Evolutionary conservation across 108 stramenopile genomes (phyloP).

Genomic region (Conticribra weissflogii): DNA sequence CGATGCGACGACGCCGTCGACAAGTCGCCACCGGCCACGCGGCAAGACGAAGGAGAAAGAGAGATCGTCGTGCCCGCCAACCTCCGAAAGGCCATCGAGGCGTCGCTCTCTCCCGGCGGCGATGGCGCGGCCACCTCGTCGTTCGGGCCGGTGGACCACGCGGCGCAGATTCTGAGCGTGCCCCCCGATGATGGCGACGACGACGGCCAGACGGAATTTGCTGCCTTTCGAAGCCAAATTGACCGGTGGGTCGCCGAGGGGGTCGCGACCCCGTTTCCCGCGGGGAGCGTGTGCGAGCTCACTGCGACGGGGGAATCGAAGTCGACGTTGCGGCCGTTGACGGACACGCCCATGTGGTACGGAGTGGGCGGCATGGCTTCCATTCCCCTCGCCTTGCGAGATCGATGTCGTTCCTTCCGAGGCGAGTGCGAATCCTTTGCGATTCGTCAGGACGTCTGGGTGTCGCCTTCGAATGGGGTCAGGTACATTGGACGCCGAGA

Average conservation of each 20-base stretch:
- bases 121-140: conserved; percentile 3
- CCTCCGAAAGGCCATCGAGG: too few relatives aligned
- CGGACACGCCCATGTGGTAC: conserved; percentile 51
- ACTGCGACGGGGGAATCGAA: too few relatives aligned
- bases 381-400: conserved; percentile 53
- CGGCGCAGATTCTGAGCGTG: conserved; percentile 70
- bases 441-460: conserved; percentile 83
- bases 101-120: background rate
- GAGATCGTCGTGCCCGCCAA: background rate
- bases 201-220: conserved; percentile 4
- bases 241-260: conserved; percentile 61
- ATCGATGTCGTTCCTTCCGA: conserved; percentile 20
- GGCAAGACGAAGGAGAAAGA: background rate
- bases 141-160: conserved; percentile 68
- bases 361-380: conserved; percentile 64
- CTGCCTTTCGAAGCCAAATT: conserved; percentile 62
- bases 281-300: conserved; percentile 46
- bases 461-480: conserved; percentile 80
- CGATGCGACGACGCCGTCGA: background rate
- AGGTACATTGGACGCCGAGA: conserved; percentile 57
- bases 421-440: conserved; percentile 17
- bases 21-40: too few relatives aligned
- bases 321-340: background rate
- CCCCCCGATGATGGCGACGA: conserved; percentile 16
- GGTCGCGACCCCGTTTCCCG: conserved; percentile 54